Evolutionary conservation across 148 eudicot species (phyloP).

Genomic region (Tetragonia tetragonoides): DNA sequence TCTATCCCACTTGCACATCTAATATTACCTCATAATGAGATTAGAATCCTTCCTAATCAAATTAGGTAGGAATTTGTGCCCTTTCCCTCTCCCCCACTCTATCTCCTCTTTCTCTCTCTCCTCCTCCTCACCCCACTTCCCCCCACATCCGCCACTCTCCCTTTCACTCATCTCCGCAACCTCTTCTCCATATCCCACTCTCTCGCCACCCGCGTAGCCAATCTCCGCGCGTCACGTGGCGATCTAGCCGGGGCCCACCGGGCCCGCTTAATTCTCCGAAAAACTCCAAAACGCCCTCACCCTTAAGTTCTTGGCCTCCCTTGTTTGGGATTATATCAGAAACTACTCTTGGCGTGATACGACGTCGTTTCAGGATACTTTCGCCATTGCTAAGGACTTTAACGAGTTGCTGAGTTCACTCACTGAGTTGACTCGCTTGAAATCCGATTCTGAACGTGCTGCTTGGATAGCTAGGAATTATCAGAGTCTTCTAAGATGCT

Average conservation of each 20-base stretch:
- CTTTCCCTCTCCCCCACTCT: too few species aligned
- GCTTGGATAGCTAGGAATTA: constrained; percentile 64
- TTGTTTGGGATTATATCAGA: constrained; percentile 63
- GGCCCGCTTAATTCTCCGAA: constrained; percentile 48
- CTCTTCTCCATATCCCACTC: constrained; percentile 75
- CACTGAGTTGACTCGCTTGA: constrained; percentile 49
- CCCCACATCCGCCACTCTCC: constrained; percentile 16
- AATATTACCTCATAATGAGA: too few species aligned
- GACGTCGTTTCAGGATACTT: constrained; percentile 36
- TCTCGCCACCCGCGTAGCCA: constrained; percentile 68
- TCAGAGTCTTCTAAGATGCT: constrained; percentile 34
- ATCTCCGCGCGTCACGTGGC: constrained; percentile 66
- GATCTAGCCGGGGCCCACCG: constrained; percentile 58
- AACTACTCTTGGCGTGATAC: constrained; percentile 65
- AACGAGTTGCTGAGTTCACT: constrained; percentile 54
- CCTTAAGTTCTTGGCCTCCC: constrained; percentile 45
- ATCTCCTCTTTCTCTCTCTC: too few species aligned
- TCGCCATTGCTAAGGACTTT: constrained; percentile 40
- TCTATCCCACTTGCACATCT: too few species aligned
- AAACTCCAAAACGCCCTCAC: constrained; percentile 45
- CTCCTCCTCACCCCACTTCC: too few species aligned
- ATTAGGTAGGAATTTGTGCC: too few species aligned
- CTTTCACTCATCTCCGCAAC: constrained; percentile 42
- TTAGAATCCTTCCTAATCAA: too few species aligned
- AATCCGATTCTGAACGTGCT: constrained; percentile 45